Percentiles rank a stretch among this genome's conserved stretches.
phyloP scores from a whole-genome alignment of 2,329 filamentous ascomycete species.

The Didymella glomerata region DNA sequence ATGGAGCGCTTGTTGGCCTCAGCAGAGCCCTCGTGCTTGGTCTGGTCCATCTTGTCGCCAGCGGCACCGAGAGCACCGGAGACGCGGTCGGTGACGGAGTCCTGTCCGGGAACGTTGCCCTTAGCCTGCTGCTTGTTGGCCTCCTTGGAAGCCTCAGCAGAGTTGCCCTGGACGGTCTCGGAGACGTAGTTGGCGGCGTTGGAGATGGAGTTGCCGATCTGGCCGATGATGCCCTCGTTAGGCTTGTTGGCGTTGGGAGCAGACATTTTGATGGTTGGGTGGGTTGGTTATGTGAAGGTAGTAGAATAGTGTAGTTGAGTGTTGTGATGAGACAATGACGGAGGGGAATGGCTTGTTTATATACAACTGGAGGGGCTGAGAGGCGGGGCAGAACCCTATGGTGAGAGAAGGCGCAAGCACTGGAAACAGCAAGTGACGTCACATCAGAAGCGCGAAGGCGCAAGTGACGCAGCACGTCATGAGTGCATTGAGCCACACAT shows the following conservation, averaged over 20 bases:
- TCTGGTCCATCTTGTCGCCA: constrained; percentile 63
- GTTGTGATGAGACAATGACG: constrained; percentile 27
- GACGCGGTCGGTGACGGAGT: constrained; percentile 58
- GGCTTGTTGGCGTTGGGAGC: constrained; percentile 55
- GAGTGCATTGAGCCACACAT: constrained; percentile 16
- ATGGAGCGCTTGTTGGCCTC: constrained; percentile 59
- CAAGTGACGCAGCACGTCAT: constrained; percentile 10
- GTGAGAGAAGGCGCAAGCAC: constrained; percentile 20
- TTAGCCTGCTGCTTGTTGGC: constrained; percentile 68
- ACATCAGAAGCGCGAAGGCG: neutral
- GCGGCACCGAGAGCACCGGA: constrained; percentile 62
- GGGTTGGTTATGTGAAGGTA: constrained; percentile 19
- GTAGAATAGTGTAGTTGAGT: constrained; percentile 26
- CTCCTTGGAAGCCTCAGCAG: constrained; percentile 69
- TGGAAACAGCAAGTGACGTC: constrained; percentile 22
- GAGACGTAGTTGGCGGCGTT: constrained; percentile 74
- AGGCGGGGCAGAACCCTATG: constrained; percentile 9
- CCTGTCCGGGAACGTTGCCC: constrained; percentile 64
- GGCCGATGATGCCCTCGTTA: constrained; percentile 56
- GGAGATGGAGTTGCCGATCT: constrained; percentile 53
- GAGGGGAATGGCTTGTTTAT: constrained; percentile 27
- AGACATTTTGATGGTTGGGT: constrained; percentile 51
- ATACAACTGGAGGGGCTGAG: constrained; percentile 21
- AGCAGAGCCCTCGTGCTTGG: constrained; percentile 59
- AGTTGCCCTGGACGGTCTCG: constrained; percentile 67